phyloP scores from a whole-genome alignment of 179 eudicot species.

The Corrigiola litoralis region DNA sequence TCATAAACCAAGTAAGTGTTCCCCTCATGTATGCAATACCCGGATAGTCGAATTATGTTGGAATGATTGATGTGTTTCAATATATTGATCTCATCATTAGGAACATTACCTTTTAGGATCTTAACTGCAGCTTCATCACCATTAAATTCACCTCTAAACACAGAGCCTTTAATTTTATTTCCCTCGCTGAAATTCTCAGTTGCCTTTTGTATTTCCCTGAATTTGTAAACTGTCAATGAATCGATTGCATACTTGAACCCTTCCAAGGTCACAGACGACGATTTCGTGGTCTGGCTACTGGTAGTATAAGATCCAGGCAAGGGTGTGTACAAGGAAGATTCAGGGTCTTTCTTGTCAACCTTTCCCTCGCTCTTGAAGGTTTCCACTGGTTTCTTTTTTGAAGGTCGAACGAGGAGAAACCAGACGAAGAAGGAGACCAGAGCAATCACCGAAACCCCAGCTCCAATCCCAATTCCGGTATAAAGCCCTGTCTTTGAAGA shows the following conservation, averaged over 20 bases:
- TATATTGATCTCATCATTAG: slow-evolving; percentile 47
- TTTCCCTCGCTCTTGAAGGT: neutral
- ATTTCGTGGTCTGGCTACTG: slow-evolving; percentile 18
- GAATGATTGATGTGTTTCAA: slow-evolving; percentile 66
- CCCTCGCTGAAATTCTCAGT: slow-evolving; percentile 47
- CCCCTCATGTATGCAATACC: slow-evolving; percentile 64
- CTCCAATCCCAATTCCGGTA: slow-evolving; percentile 51
- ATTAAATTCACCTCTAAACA: slow-evolving; percentile 49
- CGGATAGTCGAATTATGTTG: slow-evolving; percentile 58
- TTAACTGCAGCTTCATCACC: slow-evolving; percentile 65
- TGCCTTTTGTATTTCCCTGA: slow-evolving; percentile 47
- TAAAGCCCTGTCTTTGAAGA: slow-evolving; percentile 47
- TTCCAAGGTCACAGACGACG: slow-evolving; percentile 36
- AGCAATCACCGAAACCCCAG: slow-evolving; percentile 23
- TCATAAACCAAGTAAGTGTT: slow-evolving; percentile 74
- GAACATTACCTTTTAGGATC: slow-evolving; percentile 59
- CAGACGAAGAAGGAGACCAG: slow-evolving; percentile 21
- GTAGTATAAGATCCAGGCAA: slow-evolving; percentile 20
- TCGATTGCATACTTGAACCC: slow-evolving; percentile 47
- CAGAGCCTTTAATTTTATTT: slow-evolving; percentile 52
- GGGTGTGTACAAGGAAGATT: slow-evolving; percentile 15
- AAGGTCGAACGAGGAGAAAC: slow-evolving; percentile 21
- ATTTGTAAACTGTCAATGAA: slow-evolving; percentile 51
- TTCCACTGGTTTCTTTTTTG: slow-evolving; percentile 17
- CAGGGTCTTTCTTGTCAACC: slow-evolving; percentile 4